Percentiles rank a stretch among this genome's conserved stretches.
Conservation (phyloP, 2,329 filamentous ascomycete species). For the Trichoderma simmonsii region DNA sequence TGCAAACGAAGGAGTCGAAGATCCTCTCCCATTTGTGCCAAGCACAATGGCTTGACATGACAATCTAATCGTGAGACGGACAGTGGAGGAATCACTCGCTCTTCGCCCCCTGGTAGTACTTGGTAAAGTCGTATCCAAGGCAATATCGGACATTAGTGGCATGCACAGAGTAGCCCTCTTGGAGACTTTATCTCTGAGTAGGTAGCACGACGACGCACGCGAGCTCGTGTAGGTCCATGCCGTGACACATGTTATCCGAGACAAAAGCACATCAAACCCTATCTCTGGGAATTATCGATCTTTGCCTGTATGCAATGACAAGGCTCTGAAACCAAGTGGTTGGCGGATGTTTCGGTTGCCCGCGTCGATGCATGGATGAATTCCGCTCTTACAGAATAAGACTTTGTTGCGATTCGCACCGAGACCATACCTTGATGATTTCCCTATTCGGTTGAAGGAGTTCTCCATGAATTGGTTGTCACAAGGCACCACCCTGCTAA, state of each 20-base stretch:
- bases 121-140: not conserved
- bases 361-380: not conserved
- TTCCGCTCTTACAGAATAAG: not conserved
- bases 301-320: not conserved
- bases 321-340: conserved; percentile 16
- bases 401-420: conserved; percentile 7
- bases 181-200: conserved; percentile 1
- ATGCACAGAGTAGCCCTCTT: not conserved
- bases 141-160: not conserved
- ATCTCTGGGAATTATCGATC: conserved; percentile 11
- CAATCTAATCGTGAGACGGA: not conserved
- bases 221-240: conserved; percentile 18
- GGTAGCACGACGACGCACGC: conserved; percentile 16
- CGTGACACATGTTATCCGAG: conserved; percentile 18
- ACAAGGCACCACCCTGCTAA: not conserved
- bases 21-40: not conserved
- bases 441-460: not conserved
- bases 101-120: not conserved
- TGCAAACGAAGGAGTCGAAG: not conserved
- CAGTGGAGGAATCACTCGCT: not conserved
- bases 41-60: not conserved
- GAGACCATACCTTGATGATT: not conserved
- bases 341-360: conserved; percentile 17
- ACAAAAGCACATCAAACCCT: conserved; percentile 19
- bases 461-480: not conserved